These are phyloP conservation scores for Botrytis hyacinthi DNA, from an alignment of 2,329 filamentous ascomycete genomes.

Conservation along the genomic window DNA sequence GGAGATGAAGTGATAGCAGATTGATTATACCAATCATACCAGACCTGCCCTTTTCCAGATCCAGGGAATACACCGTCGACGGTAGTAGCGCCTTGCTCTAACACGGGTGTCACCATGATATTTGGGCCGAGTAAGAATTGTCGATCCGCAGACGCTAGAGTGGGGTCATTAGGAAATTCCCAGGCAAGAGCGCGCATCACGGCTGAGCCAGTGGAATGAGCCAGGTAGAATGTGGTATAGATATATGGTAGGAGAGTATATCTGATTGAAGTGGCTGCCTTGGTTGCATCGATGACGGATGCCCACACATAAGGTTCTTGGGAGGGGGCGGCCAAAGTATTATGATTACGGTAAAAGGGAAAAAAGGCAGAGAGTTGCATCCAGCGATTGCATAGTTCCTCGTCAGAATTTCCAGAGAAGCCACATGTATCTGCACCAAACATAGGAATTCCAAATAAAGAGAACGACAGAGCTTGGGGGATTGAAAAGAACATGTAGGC, in stretches of 20 bases:
- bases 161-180: conserved; percentile 72
- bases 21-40: conserved; percentile 81
- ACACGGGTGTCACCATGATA: conserved; percentile 65
- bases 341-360: conserved; percentile 78
- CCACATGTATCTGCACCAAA: conserved; percentile 70
- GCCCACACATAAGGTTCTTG: conserved; percentile 74
- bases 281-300: conserved; percentile 62
- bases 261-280: conserved; percentile 65
- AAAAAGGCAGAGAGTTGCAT: conserved; percentile 74
- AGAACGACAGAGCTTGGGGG: conserved; percentile 72
- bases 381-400: conserved; percentile 72
- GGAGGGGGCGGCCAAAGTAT: conserved; percentile 55
- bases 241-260: conserved; percentile 72
- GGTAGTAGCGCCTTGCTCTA: conserved; percentile 58
- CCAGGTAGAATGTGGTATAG: conserved; percentile 69
- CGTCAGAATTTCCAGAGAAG: conserved; percentile 64
- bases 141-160: conserved; percentile 61
- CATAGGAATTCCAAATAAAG: conserved; percentile 74
- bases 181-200: conserved; percentile 72
- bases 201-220: conserved; percentile 63
- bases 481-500: conserved; percentile 75
- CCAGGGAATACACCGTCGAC: conserved; percentile 69
- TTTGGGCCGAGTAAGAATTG: conserved; percentile 70
- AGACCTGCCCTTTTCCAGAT: conserved; percentile 55
- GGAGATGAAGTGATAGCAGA: conserved; percentile 50